These are phyloP conservation scores for Chlamydomonas sp. DNA, from an alignment of 139 green algal genomes.

Conservation along the genomic window DNA sequence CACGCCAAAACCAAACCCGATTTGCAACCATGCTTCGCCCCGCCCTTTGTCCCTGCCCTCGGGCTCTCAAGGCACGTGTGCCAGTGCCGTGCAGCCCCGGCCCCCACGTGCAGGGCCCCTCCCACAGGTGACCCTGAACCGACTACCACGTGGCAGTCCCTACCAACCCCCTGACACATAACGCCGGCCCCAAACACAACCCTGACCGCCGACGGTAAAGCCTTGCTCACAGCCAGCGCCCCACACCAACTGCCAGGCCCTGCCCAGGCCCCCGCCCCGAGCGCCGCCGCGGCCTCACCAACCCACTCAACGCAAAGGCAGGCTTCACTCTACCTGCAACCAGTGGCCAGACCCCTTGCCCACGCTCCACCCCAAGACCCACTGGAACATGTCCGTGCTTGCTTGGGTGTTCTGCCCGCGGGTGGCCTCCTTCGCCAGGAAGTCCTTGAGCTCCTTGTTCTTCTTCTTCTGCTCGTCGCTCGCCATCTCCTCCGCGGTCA, in stretches of 20 bases:
- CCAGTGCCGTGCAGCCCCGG: too few species aligned
- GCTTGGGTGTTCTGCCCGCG: conserved; percentile 64
- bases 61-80: too few species aligned
- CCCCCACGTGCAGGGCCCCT: too few species aligned
- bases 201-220: neutral
- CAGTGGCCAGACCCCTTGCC: too few species aligned
- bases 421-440: conserved; percentile 82
- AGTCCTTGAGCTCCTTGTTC: conserved; percentile 80
- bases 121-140: too few species aligned
- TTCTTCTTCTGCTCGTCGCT: conserved; percentile 85
- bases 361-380: conserved; percentile 28
- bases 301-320: neutral
- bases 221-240: neutral
- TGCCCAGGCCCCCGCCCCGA: too few species aligned
- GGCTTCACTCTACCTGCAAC: neutral
- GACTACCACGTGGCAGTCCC: too few species aligned
- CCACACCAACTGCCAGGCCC: neutral
- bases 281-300: neutral
- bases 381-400: conserved; percentile 96
- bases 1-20: too few species aligned
- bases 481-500: conserved; percentile 93
- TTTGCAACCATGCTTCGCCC: too few species aligned
- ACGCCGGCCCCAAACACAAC: too few species aligned
- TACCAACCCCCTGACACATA: too few species aligned
- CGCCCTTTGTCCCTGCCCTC: too few species aligned